Conservation (phyloP, 257 asterid genomes). For the Penstemon eatonii region DNA sequence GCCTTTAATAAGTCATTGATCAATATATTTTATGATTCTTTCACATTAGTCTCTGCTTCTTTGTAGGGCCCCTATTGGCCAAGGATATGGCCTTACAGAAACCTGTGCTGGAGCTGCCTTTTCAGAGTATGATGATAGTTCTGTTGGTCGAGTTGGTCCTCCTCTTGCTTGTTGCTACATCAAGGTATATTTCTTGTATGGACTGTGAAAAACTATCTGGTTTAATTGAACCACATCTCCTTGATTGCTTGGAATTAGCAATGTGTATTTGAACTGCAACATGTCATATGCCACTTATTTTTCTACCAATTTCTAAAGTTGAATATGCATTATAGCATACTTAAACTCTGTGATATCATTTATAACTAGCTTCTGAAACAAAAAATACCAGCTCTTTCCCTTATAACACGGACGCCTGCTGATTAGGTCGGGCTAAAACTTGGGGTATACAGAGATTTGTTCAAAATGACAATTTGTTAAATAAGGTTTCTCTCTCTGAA, state of each 20-base stretch:
- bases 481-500: too few species aligned
- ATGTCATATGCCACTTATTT: constrained; percentile 17
- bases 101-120: constrained; percentile 94
- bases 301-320: constrained; percentile 12
- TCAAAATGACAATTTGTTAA: too few species aligned
- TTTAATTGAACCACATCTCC: constrained; percentile 6
- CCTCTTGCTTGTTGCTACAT: constrained; percentile 89
- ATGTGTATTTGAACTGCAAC: constrained; percentile 7
- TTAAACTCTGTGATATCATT: constrained; percentile 1
- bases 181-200: constrained; percentile 54
- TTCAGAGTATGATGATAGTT: constrained; percentile 78
- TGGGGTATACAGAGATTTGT: too few species aligned
- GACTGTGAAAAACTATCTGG: not conserved
- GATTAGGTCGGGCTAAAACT: too few species aligned
- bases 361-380: constrained; percentile 18
- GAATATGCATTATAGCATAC: not conserved
- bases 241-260: constrained; percentile 11
- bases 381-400: not conserved
- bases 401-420: constrained; percentile 1
- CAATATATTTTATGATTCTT: constrained; percentile 6
- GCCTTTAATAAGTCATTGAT: constrained; percentile 12
- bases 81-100: constrained; percentile 94
- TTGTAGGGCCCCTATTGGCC: constrained; percentile 88
- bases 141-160: constrained; percentile 96
- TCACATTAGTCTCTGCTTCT: constrained; percentile 12